Conservation (phyloP, 129 eudicot species). For the Helianthus tuberosus region DNA sequence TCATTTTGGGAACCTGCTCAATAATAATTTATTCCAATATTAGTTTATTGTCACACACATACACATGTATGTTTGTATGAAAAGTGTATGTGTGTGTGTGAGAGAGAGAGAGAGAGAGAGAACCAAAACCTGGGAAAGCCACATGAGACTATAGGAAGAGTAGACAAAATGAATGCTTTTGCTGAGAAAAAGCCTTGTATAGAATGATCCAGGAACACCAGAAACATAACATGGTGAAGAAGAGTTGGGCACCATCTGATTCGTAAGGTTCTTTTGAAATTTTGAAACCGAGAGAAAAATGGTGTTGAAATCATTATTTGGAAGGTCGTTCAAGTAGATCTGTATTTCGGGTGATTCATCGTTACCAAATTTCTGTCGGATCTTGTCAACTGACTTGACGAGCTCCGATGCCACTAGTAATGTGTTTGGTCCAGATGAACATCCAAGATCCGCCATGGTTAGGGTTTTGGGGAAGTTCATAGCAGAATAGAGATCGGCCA, state of each 20-base stretch:
- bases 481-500: slow-evolving; percentile 7
- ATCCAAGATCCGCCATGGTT: too few relatives aligned
- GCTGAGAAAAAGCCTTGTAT: slow-evolving; percentile 49
- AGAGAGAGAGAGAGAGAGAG: too few relatives aligned
- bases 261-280: too few relatives aligned
- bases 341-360: slow-evolving; percentile 51
- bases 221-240: slow-evolving; percentile 48
- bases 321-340: slow-evolving; percentile 75
- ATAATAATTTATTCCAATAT: background rate
- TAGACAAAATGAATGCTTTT: slow-evolving; percentile 65
- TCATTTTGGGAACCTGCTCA: slow-evolving; percentile 61
- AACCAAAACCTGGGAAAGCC: slow-evolving; percentile 14
- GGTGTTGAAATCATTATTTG: slow-evolving; percentile 70
- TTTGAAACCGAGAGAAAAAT: too few relatives aligned
- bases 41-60: background rate
- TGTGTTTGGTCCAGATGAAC: too few relatives aligned
- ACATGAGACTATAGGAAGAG: slow-evolving; percentile 25
- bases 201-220: slow-evolving; percentile 78
- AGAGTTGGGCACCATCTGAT: slow-evolving; percentile 13
- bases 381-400: background rate
- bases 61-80: too few relatives aligned
- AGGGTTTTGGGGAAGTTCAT: too few relatives aligned
- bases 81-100: too few relatives aligned
- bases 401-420: too few relatives aligned
- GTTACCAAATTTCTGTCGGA: slow-evolving; percentile 27